Conservation (phyloP, 2,329 filamentous ascomycete species). For the Monilinia polystroma region DNA sequence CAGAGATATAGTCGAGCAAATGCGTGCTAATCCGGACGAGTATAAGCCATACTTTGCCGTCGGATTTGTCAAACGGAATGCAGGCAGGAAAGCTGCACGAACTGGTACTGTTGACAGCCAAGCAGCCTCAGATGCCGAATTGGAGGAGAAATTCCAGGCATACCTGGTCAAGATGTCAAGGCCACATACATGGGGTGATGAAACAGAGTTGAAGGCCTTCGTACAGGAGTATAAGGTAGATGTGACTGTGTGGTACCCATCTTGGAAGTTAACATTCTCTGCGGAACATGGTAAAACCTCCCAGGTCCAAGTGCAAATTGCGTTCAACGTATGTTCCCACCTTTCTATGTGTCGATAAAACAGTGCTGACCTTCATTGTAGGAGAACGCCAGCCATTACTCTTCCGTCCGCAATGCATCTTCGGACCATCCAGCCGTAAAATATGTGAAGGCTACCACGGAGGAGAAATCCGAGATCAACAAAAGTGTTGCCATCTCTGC, state of each 20-base stretch:
- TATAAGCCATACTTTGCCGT: constrained; percentile 65
- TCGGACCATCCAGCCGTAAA: background rate
- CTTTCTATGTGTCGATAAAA: background rate
- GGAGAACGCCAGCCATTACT: constrained; percentile 54
- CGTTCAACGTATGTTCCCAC: background rate
- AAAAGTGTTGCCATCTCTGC: background rate
- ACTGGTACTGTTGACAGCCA: constrained; percentile 39
- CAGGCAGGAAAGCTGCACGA: constrained; percentile 29
- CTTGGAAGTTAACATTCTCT: too few species aligned
- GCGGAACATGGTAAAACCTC: too few species aligned
- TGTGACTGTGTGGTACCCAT: constrained; percentile 53
- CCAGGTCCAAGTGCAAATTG: background rate
- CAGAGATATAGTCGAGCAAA: constrained; percentile 57
- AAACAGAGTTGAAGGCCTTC: constrained; percentile 67
- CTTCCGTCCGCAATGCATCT: constrained; percentile 52
- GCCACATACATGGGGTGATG: constrained; percentile 62
- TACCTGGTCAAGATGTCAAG: constrained; percentile 60
- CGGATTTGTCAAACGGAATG: constrained; percentile 49
- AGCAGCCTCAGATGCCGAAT: constrained; percentile 53
- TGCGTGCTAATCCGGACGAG: constrained; percentile 58
- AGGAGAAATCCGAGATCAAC: background rate
- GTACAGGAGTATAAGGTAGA: constrained; percentile 59
- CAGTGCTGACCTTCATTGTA: background rate
- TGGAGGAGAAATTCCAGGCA: constrained; percentile 51
- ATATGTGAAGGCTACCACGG: background rate